phyloP scores from a whole-genome alignment of 2,329 filamentous ascomycete species.

The Alternaria alternata region DNA sequence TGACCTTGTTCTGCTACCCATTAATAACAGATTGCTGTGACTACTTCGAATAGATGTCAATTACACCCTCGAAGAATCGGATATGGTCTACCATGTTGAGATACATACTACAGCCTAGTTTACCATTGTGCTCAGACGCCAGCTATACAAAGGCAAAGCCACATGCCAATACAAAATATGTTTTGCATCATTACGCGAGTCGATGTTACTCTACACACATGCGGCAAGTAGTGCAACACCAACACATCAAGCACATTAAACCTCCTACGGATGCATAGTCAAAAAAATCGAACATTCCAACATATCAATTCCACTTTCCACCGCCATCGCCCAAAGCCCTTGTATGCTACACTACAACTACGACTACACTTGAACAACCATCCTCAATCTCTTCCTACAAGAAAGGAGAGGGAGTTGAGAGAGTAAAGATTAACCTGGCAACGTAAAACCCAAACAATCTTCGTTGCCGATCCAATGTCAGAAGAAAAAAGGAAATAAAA shows the following conservation, averaged over 20 bases:
- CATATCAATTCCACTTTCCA: conserved; percentile 7
- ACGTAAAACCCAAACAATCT: conserved; percentile 1
- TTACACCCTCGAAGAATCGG: neutral
- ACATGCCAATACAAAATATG: too few relatives aligned
- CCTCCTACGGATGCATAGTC: neutral
- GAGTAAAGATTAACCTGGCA: conserved; percentile 7
- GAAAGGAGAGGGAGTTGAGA: conserved; percentile 3
- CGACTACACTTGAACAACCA: conserved; percentile 1
- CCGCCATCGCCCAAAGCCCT: neutral
- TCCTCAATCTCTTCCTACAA: conserved; percentile 1
- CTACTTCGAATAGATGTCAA: neutral
- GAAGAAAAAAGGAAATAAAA: conserved; percentile 1
- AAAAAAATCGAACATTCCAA: neutral
- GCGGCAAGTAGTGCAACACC: neutral
- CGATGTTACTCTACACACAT: neutral
- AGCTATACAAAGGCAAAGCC: neutral
- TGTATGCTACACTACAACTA: conserved; percentile 6
- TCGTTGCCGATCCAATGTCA: neutral
- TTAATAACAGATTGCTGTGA: neutral
- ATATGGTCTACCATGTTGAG: neutral
- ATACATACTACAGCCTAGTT: neutral
- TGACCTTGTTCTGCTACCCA: neutral
- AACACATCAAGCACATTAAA: neutral
- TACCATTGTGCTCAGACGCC: neutral
- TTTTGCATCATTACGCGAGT: neutral